These are phyloP conservation scores for Lipomyces japonicus DNA, from an alignment of 805 yeast genomes.

Conservation along the genomic window DNA sequence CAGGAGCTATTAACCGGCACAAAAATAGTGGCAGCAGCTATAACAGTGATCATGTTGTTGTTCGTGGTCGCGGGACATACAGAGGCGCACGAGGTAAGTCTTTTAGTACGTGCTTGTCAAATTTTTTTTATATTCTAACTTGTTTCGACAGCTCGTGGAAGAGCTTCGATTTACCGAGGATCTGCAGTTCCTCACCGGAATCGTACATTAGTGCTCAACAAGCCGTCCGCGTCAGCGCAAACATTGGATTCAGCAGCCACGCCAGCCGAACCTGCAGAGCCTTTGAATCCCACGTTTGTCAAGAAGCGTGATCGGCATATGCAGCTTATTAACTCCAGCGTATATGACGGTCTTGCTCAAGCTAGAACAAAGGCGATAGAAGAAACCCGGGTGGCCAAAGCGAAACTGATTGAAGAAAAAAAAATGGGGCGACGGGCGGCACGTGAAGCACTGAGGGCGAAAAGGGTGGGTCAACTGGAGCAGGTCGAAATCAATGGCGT, in stretches of 20 bases:
- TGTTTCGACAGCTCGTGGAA: constrained; percentile 15
- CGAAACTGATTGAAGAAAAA: constrained; percentile 20
- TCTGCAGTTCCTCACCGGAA: constrained; percentile 23
- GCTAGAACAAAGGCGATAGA: constrained; percentile 29
- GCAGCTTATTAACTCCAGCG: constrained; percentile 27
- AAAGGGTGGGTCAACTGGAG: constrained; percentile 7
- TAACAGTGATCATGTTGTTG: not conserved
- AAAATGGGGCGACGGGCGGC: constrained; percentile 22
- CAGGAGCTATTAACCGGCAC: constrained; percentile 30
- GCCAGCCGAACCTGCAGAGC: not conserved
- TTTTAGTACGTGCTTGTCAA: not conserved
- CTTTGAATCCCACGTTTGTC: constrained; percentile 9
- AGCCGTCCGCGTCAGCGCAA: not conserved
- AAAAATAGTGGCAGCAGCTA: constrained; percentile 15
- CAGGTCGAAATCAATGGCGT: constrained; percentile 31
- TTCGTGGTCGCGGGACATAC: not conserved
- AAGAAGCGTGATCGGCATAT: constrained; percentile 28
- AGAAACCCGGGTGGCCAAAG: constrained; percentile 23
- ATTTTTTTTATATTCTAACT: not conserved
- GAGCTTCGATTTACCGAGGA: constrained; percentile 13
- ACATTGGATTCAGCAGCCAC: not conserved
- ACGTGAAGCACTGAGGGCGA: constrained; percentile 28
- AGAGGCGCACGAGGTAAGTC: not conserved
- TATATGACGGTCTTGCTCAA: constrained; percentile 22
- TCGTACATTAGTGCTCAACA: constrained; percentile 23